Conservation (phyloP, 202 grass and related monocot genomes). For the Digitaria exilis region DNA sequence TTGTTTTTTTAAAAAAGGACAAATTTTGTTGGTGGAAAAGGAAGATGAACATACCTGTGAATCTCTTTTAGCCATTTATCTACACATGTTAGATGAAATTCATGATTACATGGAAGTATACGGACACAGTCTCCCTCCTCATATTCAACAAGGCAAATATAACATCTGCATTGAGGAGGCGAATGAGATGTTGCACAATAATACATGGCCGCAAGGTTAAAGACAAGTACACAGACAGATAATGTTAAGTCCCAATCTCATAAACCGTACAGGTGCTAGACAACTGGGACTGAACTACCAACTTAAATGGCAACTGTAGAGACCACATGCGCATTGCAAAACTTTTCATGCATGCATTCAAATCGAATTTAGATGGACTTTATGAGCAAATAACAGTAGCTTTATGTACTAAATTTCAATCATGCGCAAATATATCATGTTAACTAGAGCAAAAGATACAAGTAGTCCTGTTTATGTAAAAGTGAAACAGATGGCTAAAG, state of each 20-base stretch:
- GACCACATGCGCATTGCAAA: conserved; percentile 17
- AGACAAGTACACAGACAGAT: conserved; percentile 13
- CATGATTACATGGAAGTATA: conserved; percentile 89
- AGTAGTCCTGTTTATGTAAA: neutral
- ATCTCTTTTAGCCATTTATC: conserved; percentile 99
- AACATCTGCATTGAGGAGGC: conserved; percentile 57
- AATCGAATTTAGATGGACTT: conserved; percentile 9
- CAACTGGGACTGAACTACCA: conserved; percentile 31
- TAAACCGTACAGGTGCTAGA: neutral
- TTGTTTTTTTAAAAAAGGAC: neutral
- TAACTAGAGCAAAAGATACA: neutral
- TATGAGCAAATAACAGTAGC: conserved; percentile 9
- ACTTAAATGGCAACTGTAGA: conserved; percentile 32
- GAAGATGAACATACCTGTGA: conserved; percentile 71
- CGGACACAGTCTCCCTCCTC: conserved; percentile 90
- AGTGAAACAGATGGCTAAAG: neutral
- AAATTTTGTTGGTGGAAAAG: neutral
- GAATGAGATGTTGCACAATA: conserved; percentile 36
- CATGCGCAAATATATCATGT: neutral
- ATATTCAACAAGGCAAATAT: conserved; percentile 98
- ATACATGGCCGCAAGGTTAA: conserved; percentile 7
- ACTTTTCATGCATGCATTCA: neutral
- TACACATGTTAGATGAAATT: conserved; percentile 97
- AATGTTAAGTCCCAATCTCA: neutral
- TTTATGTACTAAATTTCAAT: conserved; percentile 9